These are phyloP conservation scores for Mortierella polycephala DNA, from an alignment of 371 early-diverging fungal genomes.

Conservation along the genomic window DNA sequence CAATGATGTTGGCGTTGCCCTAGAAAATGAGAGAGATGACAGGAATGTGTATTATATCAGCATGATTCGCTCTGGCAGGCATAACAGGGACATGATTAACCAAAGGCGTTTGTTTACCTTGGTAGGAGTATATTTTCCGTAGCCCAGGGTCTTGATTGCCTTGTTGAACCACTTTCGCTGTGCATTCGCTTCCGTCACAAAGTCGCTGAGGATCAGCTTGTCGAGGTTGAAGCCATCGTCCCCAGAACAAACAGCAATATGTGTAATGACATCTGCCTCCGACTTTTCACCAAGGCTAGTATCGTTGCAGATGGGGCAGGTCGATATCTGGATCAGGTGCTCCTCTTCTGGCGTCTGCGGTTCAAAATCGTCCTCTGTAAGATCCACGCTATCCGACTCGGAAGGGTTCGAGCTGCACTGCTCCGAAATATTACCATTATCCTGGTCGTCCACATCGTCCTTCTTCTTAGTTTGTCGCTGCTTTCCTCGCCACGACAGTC, in stretches of 20 bases:
- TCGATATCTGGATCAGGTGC: slow-evolving; percentile 69
- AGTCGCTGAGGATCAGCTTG: slow-evolving; percentile 78
- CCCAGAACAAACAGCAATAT: slow-evolving; percentile 77
- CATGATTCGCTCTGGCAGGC: too few relatives aligned
- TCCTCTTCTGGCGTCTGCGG: slow-evolving; percentile 55
- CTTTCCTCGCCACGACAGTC: background rate
- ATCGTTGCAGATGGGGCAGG: slow-evolving; percentile 79
- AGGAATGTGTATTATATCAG: background rate
- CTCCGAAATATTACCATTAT: background rate
- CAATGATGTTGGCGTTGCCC: slow-evolving; percentile 81
- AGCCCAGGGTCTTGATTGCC: slow-evolving; percentile 75
- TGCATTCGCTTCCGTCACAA: slow-evolving; percentile 81
- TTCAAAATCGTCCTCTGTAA: slow-evolving; percentile 25
- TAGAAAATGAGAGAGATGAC: slow-evolving; percentile 12
- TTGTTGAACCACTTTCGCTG: slow-evolving; percentile 84
- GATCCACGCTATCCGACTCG: slow-evolving; percentile 13
- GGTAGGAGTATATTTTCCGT: slow-evolving; percentile 76
- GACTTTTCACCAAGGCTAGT: slow-evolving; percentile 61
- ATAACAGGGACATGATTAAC: background rate
- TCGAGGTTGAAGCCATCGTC: slow-evolving; percentile 69
- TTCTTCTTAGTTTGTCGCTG: background rate
- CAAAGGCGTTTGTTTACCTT: slow-evolving; percentile 45
- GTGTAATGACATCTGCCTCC: slow-evolving; percentile 80
- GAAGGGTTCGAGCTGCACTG: slow-evolving; percentile 9
- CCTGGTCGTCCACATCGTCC: slow-evolving; percentile 10